Evolutionary conservation across 1,139 yeast species (phyloP), one percentile per base, ranked within the genome.

Genomic region (Tardiomyces blankii): DNA sequence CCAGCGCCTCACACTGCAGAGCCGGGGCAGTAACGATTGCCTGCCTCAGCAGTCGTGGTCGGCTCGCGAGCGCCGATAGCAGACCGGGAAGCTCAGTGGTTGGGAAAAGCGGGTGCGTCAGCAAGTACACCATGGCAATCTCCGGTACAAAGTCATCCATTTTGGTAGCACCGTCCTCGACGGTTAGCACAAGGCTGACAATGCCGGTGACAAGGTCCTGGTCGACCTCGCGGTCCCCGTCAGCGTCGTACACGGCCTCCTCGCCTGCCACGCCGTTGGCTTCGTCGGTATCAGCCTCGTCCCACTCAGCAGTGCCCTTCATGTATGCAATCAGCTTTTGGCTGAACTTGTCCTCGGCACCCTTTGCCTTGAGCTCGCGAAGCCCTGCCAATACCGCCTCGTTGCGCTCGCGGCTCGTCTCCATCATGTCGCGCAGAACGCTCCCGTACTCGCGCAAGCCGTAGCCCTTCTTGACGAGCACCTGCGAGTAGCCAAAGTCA

Each of bases 81-180:
- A 89, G 64, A 1, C 79, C 81, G 1, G 67, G 66, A 6, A 85
- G 70, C 54, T 70, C 75, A 19, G 70, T 66, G 3, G 70, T 65
- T 9, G 96, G 96, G 63, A 82, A 87, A 32, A 86, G 66, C 21
- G 96, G 96, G 65, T 87, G 95, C 2, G 95, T 85, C 51, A 89
- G 70, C 39, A 88, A 69, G 60, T 86, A 89, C 5, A 83, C 75
- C 46, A 86, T 64, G 1, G 88, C 72, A 42, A 67, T 67, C 55
- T 82, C 80, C 41, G 91, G 82, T 33, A 75, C 54, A 47, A 45
- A 52, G 11, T 48, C 42, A 28, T 43, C 42, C 40, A 21, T 23
- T 5, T 41, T 41, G 7, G 51, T 48, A 8, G 43, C 19, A 3
- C 43, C 43, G n/a, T 9, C 21, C 7, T 35, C 32, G 9, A 18